Conservation (phyloP, 2,329 filamentous ascomycete genomes). For the Geosmithia putterillii region DNA sequence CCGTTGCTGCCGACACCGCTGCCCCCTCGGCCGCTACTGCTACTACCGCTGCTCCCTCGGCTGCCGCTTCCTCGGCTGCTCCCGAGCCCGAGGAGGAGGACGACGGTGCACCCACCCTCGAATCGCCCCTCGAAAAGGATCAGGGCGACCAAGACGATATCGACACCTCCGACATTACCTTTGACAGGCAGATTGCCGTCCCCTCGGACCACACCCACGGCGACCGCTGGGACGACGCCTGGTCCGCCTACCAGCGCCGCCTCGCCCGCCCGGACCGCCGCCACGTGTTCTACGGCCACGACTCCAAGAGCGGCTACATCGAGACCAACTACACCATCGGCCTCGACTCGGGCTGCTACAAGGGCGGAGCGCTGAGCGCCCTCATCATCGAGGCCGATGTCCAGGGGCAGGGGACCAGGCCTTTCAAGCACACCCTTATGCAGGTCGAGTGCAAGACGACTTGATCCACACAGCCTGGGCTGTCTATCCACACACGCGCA, state of each 20-base stretch:
- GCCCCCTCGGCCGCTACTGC: not conserved
- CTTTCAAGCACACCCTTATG: constrained; percentile 22
- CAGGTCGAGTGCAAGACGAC: constrained; percentile 26
- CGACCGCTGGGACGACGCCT: constrained; percentile 54
- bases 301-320: constrained; percentile 57
- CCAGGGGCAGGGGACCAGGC: constrained; percentile 12
- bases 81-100: not conserved
- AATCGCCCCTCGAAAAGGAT: not conserved
- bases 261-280: constrained; percentile 23
- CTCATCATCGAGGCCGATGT: constrained; percentile 52
- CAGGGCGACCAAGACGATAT: constrained; percentile 1
- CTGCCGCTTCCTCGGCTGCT: not conserved
- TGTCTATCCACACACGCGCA: no score
- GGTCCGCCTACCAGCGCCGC: constrained; percentile 38
- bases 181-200: constrained; percentile 18
- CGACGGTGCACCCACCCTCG: not conserved
- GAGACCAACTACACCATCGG: constrained; percentile 62
- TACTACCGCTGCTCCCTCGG: not conserved
- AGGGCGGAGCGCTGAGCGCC: constrained; percentile 63
- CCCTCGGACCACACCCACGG: constrained; percentile 35
- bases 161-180: constrained; percentile 7
- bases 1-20: not conserved
- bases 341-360: constrained; percentile 72
- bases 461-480: no score
- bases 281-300: constrained; percentile 81